Percentiles rank a stretch among this genome's conserved stretches.
Conservation (phyloP, 2,329 filamentous ascomycete species). For the Calonectria honghensis region DNA sequence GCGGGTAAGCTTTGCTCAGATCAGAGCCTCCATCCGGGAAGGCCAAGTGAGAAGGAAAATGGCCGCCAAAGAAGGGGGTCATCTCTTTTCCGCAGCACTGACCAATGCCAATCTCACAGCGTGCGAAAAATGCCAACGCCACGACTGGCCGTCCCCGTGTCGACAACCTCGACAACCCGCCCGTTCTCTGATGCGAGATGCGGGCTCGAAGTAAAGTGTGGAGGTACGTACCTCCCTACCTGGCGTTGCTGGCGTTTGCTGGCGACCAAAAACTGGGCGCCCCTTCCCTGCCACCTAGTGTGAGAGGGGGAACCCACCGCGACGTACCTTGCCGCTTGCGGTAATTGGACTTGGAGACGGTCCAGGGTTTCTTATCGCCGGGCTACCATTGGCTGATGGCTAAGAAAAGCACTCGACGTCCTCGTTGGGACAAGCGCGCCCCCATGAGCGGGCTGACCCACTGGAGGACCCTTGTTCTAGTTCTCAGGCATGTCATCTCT, state of each 20-base stretch:
- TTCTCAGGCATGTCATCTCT: conserved; percentile 27
- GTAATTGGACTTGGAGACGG: conserved; percentile 18
- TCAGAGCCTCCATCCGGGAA: not conserved
- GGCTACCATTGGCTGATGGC: conserved; percentile 12
- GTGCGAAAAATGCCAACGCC: conserved; percentile 20
- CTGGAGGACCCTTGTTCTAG: conserved; percentile 3
- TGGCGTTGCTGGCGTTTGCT: not conserved
- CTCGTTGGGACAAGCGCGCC: conserved; percentile 15
- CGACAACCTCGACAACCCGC: conserved; percentile 16
- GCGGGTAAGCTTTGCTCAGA: not conserved
- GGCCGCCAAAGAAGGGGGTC: not conserved
- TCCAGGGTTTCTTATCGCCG: conserved; percentile 33
- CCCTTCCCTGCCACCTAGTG: not conserved
- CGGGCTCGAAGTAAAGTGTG: conserved; percentile 3
- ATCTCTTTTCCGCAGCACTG: conserved; percentile 26
- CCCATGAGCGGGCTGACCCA: not conserved
- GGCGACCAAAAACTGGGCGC: not conserved
- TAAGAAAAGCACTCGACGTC: conserved; percentile 5
- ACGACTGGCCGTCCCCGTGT: conserved; percentile 14
- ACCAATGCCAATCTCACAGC: conserved; percentile 21
- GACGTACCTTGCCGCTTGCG: conserved; percentile 27
- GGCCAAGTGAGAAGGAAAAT: not conserved
- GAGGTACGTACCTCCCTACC: not conserved
- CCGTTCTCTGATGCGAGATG: conserved; percentile 20
- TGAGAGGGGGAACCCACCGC: conserved; percentile 23